Evolutionary conservation across 495 filamentous ascomycete genomes (phyloP).

Genomic region (Penicillium steckii): DNA sequence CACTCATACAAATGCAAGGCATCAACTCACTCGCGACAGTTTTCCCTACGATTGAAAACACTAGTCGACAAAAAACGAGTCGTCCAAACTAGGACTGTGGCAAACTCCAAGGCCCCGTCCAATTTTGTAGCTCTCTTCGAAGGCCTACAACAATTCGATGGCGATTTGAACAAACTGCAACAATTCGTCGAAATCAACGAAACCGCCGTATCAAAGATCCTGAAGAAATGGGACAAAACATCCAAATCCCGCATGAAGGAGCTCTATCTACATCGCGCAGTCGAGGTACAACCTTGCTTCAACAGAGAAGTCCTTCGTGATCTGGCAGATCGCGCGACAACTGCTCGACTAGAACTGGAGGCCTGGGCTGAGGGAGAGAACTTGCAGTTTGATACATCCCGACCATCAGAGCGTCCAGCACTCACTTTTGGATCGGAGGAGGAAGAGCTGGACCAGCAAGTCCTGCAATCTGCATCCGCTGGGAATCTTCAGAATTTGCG

Average conservation of each 20-base stretch:
- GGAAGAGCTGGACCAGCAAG: constrained; percentile 79
- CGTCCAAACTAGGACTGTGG: constrained; percentile 70
- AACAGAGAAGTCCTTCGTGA: constrained; percentile 95
- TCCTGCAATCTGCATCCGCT: constrained; percentile 80
- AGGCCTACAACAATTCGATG: constrained; percentile 94
- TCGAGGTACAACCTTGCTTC: constrained; percentile 97
- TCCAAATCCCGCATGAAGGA: constrained; percentile 99
- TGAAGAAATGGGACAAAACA: constrained; percentile 99
- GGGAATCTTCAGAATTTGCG: constrained; percentile 64
- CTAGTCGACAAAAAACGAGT: constrained; percentile 92
- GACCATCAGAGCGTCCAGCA: constrained; percentile 59
- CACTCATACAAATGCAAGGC: constrained; percentile 9
- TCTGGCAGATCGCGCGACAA: constrained; percentile 93
- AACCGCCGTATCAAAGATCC: constrained; percentile 94
- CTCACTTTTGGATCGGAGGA: constrained; percentile 70
- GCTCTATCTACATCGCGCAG: constrained; percentile 89
- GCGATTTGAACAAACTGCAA: constrained; percentile 94
- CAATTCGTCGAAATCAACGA: constrained; percentile 99
- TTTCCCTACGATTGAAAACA: constrained; percentile 87
- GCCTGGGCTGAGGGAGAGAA: constrained; percentile 97
- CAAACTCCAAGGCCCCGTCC: constrained; percentile 78
- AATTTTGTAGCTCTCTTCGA: constrained; percentile 93
- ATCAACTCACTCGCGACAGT: too few relatives aligned
- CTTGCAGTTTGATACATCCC: constrained; percentile 69
- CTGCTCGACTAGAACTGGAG: constrained; percentile 84